These are phyloP conservation scores for Sugiyamaella sp. DNA, from an alignment of 1,139 yeast species.

Conservation along the genomic window DNA sequence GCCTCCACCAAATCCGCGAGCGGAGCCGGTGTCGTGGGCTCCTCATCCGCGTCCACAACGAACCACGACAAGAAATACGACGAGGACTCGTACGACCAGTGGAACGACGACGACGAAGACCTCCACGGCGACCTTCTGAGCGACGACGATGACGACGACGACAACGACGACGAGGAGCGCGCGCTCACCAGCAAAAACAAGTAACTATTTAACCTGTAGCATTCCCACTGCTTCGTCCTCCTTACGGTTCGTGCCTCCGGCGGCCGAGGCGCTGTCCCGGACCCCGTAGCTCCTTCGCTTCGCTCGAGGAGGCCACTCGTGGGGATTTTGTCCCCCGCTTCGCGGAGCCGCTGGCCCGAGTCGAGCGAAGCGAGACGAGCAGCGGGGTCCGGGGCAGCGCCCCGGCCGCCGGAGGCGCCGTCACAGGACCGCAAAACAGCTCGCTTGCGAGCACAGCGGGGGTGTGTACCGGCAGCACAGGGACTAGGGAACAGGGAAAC, in stretches of 20 bases:
- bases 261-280: conserved; percentile 14
- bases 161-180: conserved; percentile 13
- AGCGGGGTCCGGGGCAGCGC: conserved; percentile 1
- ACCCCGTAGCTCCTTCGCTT: conserved; percentile 8
- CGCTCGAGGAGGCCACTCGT: conserved; percentile 6
- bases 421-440: too few species aligned
- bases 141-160: conserved; percentile 10
- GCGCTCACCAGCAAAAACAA: conserved; percentile 16
- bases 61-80: conserved; percentile 13
- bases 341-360: neutral
- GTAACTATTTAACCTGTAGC: conserved; percentile 13
- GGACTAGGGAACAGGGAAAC: neutral
- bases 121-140: conserved; percentile 13
- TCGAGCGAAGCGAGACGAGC: neutral
- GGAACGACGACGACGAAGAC: conserved; percentile 30
- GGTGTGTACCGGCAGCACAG: neutral
- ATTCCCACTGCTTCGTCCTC: neutral
- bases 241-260: conserved; percentile 9
- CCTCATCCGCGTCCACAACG: neutral
- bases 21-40: conserved; percentile 5
- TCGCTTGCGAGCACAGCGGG: too few species aligned
- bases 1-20: neutral
- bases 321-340: neutral
- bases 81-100: conserved; percentile 27
- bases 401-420: conserved; percentile 6